Base-by-base conservation (phyloP, 2,329 filamentous ascomycete species). In the Echinosphaeria canescens region DNA sequence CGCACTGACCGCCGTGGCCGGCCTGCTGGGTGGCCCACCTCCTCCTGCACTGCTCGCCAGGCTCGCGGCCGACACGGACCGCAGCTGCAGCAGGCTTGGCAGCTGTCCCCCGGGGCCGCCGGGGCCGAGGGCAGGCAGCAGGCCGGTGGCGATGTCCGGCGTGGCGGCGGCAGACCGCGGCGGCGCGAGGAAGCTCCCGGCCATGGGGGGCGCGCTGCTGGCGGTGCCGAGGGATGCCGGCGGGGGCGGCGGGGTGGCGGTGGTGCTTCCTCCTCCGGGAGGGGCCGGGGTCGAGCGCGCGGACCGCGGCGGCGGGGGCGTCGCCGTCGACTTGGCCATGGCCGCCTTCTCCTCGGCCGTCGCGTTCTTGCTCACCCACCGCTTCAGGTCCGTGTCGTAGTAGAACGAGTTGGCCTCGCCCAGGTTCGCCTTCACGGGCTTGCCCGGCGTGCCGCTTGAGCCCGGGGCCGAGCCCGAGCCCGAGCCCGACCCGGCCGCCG, bases 351-450 rank as follows among this genome's bases (percentile, higher is more conserved):
- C 64, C 29, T 75, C 72, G 6, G 66, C 62, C 10, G 73, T 73
- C 9, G 69, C 68, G 45, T 92, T 93, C 57, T 93, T 93, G 56
- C 98, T 95, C 45, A 98, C 62, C 90, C 90, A 98, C 45, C 88
- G 82, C 56, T 91, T 90, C 27, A 92, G 63, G n/a, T 93, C 79
- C 3, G 82, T 76, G 42, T 98, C 88, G 41, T 88, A 98, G 37
- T 85, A 75, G 48, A 98, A 93, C 24, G 72, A 81, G 47, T 70
- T 92, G 42, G 88, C 70, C 48, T 98, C 90, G 33, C 85, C 90
- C 7, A 98, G 64, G 42, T 98, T 98, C 33, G 90, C 88, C 38
- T 68, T 71, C 46, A 93, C 79, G n/a, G 84, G 55, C 42, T 74
- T 74, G 42, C 59, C 60, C 4, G 56, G 46, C n/a, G 13, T 27